Evolutionary conservation across 331 rosid species (phyloP).

Genomic region (Phaseolus coccineus): DNA sequence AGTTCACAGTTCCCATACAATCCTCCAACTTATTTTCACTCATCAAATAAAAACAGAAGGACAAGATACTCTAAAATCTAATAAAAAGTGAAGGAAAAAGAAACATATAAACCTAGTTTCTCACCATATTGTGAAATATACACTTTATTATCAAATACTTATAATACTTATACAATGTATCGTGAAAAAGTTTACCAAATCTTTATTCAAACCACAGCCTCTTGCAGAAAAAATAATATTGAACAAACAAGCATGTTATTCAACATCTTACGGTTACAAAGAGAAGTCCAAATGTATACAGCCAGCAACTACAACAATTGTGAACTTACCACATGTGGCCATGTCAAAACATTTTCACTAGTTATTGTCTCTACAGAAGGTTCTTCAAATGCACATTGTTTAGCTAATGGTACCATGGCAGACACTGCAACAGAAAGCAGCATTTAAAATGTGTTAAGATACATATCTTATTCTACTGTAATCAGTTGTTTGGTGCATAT

Average conservation of each 20-base stretch:
- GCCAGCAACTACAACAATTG: constrained; percentile 11
- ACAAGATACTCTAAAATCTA: background rate
- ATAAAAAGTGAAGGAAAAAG: background rate
- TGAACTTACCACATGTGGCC: constrained; percentile 93
- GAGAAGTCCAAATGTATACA: constrained; percentile 1
- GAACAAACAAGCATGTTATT: background rate
- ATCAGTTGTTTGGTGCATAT: background rate
- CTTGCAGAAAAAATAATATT: constrained; percentile 6
- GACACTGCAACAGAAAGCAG: constrained; percentile 76
- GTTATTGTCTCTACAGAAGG: constrained; percentile 92
- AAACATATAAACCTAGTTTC: no score
- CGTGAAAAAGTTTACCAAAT: constrained; percentile 20
- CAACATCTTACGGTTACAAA: constrained; percentile 24
- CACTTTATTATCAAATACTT: no score
- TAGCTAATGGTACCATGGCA: constrained; percentile 93
- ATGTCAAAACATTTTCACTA: constrained; percentile 95
- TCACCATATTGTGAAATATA: background rate
- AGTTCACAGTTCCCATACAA: background rate
- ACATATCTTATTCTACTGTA: background rate
- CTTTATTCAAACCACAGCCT: constrained; percentile 36
- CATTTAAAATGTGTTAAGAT: constrained; percentile 3
- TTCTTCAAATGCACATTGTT: constrained; percentile 98
- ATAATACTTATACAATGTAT: background rate
- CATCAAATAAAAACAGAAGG: background rate
- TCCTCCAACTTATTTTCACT: constrained; percentile 4